Conservation (phyloP, 768 basidiomycete genomes). For the Termitomyces sp. region DNA sequence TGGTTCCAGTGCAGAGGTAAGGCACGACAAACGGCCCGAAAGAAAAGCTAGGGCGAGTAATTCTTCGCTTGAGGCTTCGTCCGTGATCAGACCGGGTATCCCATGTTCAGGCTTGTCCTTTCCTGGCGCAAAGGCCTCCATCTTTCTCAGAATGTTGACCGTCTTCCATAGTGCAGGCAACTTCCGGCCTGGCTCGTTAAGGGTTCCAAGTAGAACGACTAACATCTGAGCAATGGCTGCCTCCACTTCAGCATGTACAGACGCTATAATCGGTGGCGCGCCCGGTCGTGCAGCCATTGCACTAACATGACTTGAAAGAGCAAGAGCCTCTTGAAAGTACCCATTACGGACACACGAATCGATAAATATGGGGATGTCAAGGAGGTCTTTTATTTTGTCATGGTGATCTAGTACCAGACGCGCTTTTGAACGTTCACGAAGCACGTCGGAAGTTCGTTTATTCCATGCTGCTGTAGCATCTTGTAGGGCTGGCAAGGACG, state of each 20-base stretch:
- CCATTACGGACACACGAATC: slow-evolving; percentile 93
- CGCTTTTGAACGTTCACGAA: slow-evolving; percentile 71
- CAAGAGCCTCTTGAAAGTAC: slow-evolving; percentile 88
- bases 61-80: slow-evolving; percentile 47
- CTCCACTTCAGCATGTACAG: slow-evolving; percentile 64
- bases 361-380: slow-evolving; percentile 87
- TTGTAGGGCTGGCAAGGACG: slow-evolving; percentile 76
- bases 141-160: slow-evolving; percentile 79
- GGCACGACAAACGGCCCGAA: slow-evolving; percentile 59
- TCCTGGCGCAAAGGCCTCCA: slow-evolving; percentile 54
- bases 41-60: slow-evolving; percentile 88
- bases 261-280: slow-evolving; percentile 49
- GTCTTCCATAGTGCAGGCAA: slow-evolving; percentile 89
- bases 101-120: slow-evolving; percentile 14
- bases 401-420: slow-evolving; percentile 89
- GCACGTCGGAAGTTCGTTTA: slow-evolving; percentile 67
- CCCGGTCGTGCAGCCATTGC: slow-evolving; percentile 40
- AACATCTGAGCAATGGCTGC: slow-evolving; percentile 71
- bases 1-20: slow-evolving; percentile 32
- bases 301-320: slow-evolving; percentile 71
- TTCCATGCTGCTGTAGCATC: slow-evolving; percentile 68
- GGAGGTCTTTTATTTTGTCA: slow-evolving; percentile 87
- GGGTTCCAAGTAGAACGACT: slow-evolving; percentile 67
- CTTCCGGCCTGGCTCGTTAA: slow-evolving; percentile 81
- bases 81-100: slow-evolving; percentile 5